Conservation (phyloP, 192 early-diverging fungal genomes). For the Mortierella claussenii region DNA sequence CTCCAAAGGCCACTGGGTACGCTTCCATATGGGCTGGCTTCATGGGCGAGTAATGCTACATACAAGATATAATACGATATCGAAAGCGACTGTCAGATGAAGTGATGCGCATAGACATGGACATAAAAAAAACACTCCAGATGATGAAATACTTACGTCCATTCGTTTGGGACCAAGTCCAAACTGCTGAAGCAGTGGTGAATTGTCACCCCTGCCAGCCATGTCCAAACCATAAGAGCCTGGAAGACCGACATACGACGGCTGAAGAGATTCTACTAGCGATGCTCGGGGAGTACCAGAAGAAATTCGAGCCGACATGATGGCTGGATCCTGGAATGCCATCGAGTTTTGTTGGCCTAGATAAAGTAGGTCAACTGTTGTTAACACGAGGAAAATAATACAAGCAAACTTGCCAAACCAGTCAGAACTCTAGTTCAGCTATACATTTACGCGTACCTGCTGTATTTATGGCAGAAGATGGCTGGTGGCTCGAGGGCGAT, state of each 20-base stretch:
- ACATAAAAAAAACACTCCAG: background rate
- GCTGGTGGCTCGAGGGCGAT: slow-evolving; percentile 14
- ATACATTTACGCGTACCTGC: background rate
- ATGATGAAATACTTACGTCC: slow-evolving; percentile 20
- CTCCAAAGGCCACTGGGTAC: slow-evolving; percentile 36
- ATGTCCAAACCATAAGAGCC: slow-evolving; percentile 11
- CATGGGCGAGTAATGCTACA: slow-evolving; percentile 26
- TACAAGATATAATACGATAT: background rate
- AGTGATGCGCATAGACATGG: background rate
- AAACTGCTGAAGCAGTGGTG: slow-evolving; percentile 29
- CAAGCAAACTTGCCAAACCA: too few relatives aligned
- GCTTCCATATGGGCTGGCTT: slow-evolving; percentile 26
- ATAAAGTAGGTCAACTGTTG: too few relatives aligned
- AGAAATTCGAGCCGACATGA: slow-evolving; percentile 64
- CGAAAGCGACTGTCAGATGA: background rate
- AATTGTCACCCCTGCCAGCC: background rate
- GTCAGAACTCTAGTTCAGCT: too few relatives aligned
- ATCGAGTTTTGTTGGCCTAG: slow-evolving; percentile 18
- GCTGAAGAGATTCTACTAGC: slow-evolving; percentile 35
- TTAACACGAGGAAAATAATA: too few relatives aligned
- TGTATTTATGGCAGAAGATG: background rate
- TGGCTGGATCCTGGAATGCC: slow-evolving; percentile 69
- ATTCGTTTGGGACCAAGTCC: slow-evolving; percentile 28
- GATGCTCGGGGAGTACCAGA: slow-evolving; percentile 12
- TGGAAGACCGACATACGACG: background rate